Percentiles rank a stretch among this genome's conserved stretches.
phyloP scores from a whole-genome alignment of 208 protist genomes.

The Tritrichomonas musculus region DNA sequence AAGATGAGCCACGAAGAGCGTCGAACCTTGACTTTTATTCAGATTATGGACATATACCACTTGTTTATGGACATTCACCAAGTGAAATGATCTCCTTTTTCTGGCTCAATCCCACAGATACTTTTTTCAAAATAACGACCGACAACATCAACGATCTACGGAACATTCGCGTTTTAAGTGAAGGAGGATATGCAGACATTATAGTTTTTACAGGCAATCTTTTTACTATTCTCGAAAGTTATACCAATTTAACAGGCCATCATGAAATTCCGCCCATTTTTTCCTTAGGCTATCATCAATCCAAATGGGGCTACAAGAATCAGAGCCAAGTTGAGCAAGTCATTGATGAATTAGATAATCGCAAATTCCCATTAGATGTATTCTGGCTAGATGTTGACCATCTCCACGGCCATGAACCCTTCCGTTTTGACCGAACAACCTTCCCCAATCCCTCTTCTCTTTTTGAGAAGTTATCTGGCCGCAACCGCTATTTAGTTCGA shows the following conservation, averaged over 20 bases:
- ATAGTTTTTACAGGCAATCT: slow-evolving; percentile 81
- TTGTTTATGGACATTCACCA: not conserved
- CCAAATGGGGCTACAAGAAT: slow-evolving; percentile 77
- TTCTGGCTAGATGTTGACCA: slow-evolving; percentile 99
- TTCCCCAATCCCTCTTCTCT: not conserved
- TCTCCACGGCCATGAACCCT: slow-evolving; percentile 84
- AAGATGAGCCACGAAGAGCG: no score
- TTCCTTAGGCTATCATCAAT: slow-evolving; percentile 93
- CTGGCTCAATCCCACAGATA: not conserved
- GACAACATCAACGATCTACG: not conserved
- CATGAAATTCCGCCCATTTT: slow-evolving; percentile 88
- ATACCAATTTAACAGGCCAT: slow-evolving; percentile 75
- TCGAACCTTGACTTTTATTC: no score
- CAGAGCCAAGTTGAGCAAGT: not conserved
- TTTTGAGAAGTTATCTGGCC: not conserved
- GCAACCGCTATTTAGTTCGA: not conserved
- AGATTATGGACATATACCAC: no score
- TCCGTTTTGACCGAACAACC: not conserved
- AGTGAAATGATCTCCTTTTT: not conserved
- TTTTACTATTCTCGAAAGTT: slow-evolving; percentile 71
- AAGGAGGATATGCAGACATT: slow-evolving; percentile 80
- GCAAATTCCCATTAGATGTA: slow-evolving; percentile 65
- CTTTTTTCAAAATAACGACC: not conserved
- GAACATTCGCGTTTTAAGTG: slow-evolving; percentile 70
- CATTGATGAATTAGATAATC: not conserved